Base-by-base conservation (phyloP, 148 eudicot genomes). In the Vaccinium macrocarpon region DNA sequence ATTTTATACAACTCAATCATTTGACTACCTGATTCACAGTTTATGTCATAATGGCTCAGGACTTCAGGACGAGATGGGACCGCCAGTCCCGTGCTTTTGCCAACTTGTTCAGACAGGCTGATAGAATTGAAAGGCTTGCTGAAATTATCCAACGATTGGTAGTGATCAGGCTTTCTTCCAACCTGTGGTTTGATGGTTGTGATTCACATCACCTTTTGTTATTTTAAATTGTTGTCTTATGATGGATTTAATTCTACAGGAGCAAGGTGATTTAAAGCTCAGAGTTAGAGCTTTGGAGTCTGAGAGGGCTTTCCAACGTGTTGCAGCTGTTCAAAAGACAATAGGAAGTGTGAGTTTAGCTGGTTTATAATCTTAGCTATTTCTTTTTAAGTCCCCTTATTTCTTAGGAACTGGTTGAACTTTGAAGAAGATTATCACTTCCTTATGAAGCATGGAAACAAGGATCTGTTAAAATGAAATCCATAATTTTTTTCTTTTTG, bases 221-320 rank as follows among this genome's bases (percentile, higher is more conserved):
- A 23, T 15, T 19, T 61, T 13, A 64, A 12, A 56, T 59, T 27
- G 64, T 38, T 21, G 59, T 81, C 27, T 8, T 74, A 29, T 52
- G 0, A 18, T 10, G 49, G n/a, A 77, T 64, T 76, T 79, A 46
- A 10, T 70, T 25, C 35, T 74, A 64, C 86, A 97, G 99, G 99
- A 97, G 86, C 97, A 97, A 91, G 98, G 99, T 70, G 99, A 97
- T 85, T 85, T 97, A 87, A 97, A 97, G 92, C 98, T 97, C 86
- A 94, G 99, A 62, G 99, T 97, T 79, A 90, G 99, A 87, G 84
- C 99, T 88, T 83, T 97, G 84, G 99, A 97, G 85, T 97, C 99
- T 62, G 99, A 97, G 88, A 92, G 99, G 90, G 81, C 99, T 79
- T 97, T 97, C 90, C 97, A 93, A 87, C 95, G 99, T 49, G 99